Evolutionary conservation across 2,329 filamentous ascomycete genomes (phyloP).

Genomic region (Periconia sp.): DNA sequence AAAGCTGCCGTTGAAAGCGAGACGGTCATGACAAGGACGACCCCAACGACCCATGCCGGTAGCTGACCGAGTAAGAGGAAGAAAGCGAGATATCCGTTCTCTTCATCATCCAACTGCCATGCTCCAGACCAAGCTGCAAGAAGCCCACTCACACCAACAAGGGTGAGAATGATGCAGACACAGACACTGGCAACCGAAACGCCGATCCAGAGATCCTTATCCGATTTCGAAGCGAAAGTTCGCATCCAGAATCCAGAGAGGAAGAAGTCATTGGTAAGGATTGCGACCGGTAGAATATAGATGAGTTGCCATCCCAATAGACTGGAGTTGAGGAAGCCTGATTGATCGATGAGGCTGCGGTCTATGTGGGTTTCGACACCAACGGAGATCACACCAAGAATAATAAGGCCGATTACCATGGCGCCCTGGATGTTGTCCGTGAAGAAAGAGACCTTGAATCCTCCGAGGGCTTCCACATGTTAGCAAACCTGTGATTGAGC

Average conservation of each 20-base stretch:
- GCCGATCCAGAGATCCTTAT: conserved; percentile 78
- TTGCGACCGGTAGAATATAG: conserved; percentile 81
- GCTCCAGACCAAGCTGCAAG: conserved; percentile 81
- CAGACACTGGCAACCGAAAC: conserved; percentile 68
- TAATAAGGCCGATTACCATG: conserved; percentile 77
- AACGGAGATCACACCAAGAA: conserved; percentile 79
- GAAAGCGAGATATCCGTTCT: conserved; percentile 72
- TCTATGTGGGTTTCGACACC: conserved; percentile 77
- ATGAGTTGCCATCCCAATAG: conserved; percentile 84
- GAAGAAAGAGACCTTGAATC: conserved; percentile 83
- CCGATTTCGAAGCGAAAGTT: conserved; percentile 79
- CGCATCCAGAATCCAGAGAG: conserved; percentile 84
- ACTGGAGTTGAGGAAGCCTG: conserved; percentile 70
- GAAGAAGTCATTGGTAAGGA: conserved; percentile 87
- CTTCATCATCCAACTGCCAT: conserved; percentile 66
- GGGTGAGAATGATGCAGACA: conserved; percentile 72
- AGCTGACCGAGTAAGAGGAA: conserved; percentile 76
- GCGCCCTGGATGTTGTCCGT: conserved; percentile 82
- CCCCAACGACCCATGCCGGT: conserved; percentile 80
- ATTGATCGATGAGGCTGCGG: conserved; percentile 69
- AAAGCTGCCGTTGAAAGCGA: conserved; percentile 79
- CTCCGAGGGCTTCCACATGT: conserved; percentile 68
- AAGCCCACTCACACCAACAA: conserved; percentile 75
- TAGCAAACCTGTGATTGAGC: conserved; percentile 6
- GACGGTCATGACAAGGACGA: conserved; percentile 82